These are phyloP conservation scores for Cordia subcordata DNA, from an alignment of 257 asterid genomes.

Conservation along the genomic window DNA sequence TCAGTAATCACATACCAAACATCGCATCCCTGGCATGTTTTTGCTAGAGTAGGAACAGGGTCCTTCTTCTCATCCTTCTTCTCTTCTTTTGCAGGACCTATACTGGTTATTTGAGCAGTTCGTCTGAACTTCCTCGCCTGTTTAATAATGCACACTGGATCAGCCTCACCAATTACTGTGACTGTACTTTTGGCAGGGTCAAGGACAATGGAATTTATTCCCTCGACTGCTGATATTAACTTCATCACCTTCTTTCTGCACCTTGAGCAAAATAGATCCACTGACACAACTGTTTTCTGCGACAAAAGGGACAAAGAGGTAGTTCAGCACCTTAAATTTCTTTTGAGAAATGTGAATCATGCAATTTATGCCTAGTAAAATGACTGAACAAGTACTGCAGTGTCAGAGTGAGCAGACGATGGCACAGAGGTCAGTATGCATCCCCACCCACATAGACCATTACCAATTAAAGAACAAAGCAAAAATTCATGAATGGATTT, in stretches of 20 bases:
- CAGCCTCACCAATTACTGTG: conserved; percentile 32
- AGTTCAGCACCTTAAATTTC: background rate
- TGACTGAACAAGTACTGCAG: conserved; percentile 13
- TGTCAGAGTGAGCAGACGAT: conserved; percentile 11
- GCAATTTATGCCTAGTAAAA: conserved; percentile 11
- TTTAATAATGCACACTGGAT: conserved; percentile 29
- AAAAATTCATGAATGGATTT: background rate
- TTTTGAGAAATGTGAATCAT: conserved; percentile 3
- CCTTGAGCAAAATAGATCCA: conserved; percentile 31
- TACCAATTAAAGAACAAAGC: background rate
- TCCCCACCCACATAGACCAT: background rate
- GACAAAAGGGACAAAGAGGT: conserved; percentile 2
- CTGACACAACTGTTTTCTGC: conserved; percentile 37
- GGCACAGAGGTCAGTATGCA: background rate
- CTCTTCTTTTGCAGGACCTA: conserved; percentile 26
- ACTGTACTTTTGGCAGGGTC: conserved; percentile 28
- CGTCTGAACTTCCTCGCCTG: conserved; percentile 27
- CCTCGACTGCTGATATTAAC: conserved; percentile 25
- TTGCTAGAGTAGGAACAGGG: conserved; percentile 16
- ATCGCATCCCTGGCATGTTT: conserved; percentile 23
- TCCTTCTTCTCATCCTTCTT: conserved; percentile 27
- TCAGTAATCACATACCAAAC: conserved; percentile 22
- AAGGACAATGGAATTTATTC: conserved; percentile 22
- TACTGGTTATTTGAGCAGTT: conserved; percentile 18
- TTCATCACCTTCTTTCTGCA: conserved; percentile 25